Base-by-base conservation (phyloP, 2,329 filamentous ascomycete species). In the Colletotrichum camelliae region DNA sequence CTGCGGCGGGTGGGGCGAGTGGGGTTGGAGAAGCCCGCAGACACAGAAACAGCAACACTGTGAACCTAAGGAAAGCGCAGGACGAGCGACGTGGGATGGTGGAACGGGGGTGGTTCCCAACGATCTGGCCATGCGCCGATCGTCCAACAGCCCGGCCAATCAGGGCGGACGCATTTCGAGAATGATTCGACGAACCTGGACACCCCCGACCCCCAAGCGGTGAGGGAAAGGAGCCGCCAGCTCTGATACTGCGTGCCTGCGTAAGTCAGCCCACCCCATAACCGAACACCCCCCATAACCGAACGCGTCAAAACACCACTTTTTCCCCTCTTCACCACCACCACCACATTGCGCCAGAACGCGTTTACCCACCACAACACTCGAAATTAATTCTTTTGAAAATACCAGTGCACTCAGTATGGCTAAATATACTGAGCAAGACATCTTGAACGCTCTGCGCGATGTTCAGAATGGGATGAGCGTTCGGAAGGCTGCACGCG, bases 81-180 rank as follows among this genome's bases (percentile, higher is more conserved):
- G 29, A 37, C 6, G 55, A 48, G 52, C 58, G 48, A 52, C 29
- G 48, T 52, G n/a, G 43, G 43, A 52, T n/a, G 43, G 43, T 35
- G 57, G 66, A 70, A 61, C 61, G 58, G 39, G 31, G n/a, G 24
- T 33, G 61, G 29, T 73, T 75, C 73, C 73, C 73, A 75, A 75
- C 73, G 73, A 75, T 75, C 73, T 75, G 70, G 70, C 73, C 58
- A 52, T 64, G 57, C 73, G 70, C 64, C 70, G 70, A 75, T 75
- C 73, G 70, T 43, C 64, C 57, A 35, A 2, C 27, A 12, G 8
- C 43, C 37, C 31, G 58, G 27, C 73, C 73, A 75, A 75, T 75
- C 73, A 75, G n/a, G 58, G 18, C 21, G 18, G 24, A 7, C 7
- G 16, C 43, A 73, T 29, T 73, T 73, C 70, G 33, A 64, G 64